Base-by-base conservation (phyloP, 495 filamentous ascomycete species). In the Daldinia decipiens region DNA sequence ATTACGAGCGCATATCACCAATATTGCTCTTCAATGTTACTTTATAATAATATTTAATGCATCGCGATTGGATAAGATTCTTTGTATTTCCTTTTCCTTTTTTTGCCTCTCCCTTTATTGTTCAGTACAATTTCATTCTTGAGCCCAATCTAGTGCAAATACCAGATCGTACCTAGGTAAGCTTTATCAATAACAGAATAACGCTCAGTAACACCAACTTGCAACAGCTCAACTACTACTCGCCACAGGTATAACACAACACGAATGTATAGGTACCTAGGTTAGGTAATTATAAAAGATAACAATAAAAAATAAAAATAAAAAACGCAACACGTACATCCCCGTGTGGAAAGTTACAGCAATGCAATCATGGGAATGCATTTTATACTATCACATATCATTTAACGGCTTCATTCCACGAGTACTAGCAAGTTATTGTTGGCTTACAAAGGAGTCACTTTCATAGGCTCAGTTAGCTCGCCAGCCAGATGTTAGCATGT, bases 331-430 rank as follows among this genome's bases (percentile, higher is more conserved):
- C 15, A 40, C 15, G n/a, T 40, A n/a, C 13, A n/a, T 40, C 7
- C n/a, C 39, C 5, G 3, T 17, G 5, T 40, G 39, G n/a, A 40
- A 40, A 40, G 5, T 17, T 40, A 17, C n/a, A 40, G 5, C 6
- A 40, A 40, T 17, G n/a, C 17, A 21, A 47, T 47, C 7, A 7
- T 19, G 8, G 0, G 43, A 17, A 21, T 24, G 3, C 43, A 9
- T 47, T 47, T 9, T 9, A 17, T 47, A 47, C 34, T 21, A 47
- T 47, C 43, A 47, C 43, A 47, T 47, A 47, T 47, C 43, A 47
- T 47, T 21, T 24, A 47, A 24, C 8, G 4, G 19, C 17, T 4
- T 24, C 43, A 11, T 24, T 47, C 24, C 43, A 21, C 1, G 1
- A 47, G 43, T 9, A 47, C 9, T 21, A 47, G 24, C 19, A 47